A percentile compares a stretch with the other conserved stretches of the same genome.
Evolutionary conservation across 2,329 filamentous ascomycete species (phyloP).

Genomic region (Hypomyces rosellus): DNA sequence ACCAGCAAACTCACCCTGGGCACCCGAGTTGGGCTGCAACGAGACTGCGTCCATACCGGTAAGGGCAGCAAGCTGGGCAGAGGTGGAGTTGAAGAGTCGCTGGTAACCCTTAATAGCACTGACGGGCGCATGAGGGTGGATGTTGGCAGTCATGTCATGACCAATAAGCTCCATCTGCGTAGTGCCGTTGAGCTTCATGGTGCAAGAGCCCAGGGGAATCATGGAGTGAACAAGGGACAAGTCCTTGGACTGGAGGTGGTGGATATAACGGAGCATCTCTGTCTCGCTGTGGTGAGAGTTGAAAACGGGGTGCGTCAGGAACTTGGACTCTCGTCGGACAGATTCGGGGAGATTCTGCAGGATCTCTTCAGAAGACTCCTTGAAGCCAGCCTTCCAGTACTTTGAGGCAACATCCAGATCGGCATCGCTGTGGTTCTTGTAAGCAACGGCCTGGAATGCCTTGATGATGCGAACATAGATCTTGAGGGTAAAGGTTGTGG

Average conservation of each 20-base stretch:
- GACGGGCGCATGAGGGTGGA: conserved; percentile 73
- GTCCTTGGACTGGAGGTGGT: conserved; percentile 90
- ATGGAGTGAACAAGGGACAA: conserved; percentile 92
- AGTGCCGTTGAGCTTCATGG: conserved; percentile 95
- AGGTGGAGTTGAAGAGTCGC: conserved; percentile 64
- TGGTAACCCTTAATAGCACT: conserved; percentile 62
- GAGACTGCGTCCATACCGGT: conserved; percentile 88
- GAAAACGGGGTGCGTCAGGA: conserved; percentile 87
- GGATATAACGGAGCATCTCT: conserved; percentile 86
- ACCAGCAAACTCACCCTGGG: conserved; percentile 91
- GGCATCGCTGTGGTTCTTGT: conserved; percentile 18
- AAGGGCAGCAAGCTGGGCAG: conserved; percentile 69
- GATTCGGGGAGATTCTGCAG: conserved; percentile 42
- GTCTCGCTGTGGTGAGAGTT: conserved; percentile 94
- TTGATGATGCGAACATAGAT: conserved; percentile 17
- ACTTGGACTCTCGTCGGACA: conserved; percentile 66
- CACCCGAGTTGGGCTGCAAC: conserved; percentile 90
- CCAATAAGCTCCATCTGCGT: conserved; percentile 88
- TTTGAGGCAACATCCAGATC: conserved; percentile 28
- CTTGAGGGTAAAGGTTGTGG: conserved; percentile 19
- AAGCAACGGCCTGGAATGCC: conserved; percentile 22
- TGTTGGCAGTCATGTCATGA: conserved; percentile 65
- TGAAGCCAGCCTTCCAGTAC: conserved; percentile 33
- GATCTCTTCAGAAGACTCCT: conserved; percentile 29
- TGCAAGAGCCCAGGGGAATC: conserved; percentile 95